Evolutionary conservation across 1,284 basidiomycete genomes (phyloP).

Genomic region (Rhodotorula sp.): DNA sequence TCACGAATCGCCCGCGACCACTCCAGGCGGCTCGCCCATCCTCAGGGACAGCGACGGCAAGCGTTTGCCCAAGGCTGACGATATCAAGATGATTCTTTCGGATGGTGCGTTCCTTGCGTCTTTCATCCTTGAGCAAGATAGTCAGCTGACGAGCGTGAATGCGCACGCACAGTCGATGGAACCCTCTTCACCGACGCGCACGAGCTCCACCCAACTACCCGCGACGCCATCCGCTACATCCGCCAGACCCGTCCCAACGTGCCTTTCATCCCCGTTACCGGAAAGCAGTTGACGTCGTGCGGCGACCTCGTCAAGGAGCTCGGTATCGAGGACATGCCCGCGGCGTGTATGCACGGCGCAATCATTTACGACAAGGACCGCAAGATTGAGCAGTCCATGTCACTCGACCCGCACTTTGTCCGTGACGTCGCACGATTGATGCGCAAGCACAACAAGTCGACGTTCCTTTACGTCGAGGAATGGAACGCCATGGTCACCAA

Average conservation of each 20-base stretch:
- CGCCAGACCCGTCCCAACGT: constrained; percentile 38
- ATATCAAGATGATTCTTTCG: constrained; percentile 41
- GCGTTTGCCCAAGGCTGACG: constrained; percentile 31
- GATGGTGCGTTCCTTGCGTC: constrained; percentile 16
- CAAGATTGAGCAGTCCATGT: constrained; percentile 35
- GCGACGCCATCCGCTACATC: constrained; percentile 37
- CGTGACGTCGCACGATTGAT: constrained; percentile 40
- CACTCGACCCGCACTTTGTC: constrained; percentile 40
- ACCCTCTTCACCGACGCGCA: constrained; percentile 43
- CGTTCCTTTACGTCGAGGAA: constrained; percentile 43
- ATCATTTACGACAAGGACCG: constrained; percentile 43
- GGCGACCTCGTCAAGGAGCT: constrained; percentile 32
- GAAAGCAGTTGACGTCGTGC: constrained; percentile 43
- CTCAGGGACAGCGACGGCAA: constrained; percentile 14
- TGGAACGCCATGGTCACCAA: constrained; percentile 42
- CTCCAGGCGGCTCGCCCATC: constrained; percentile 25
- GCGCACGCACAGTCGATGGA: constrained; percentile 33
- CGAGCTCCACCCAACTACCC: constrained; percentile 39
- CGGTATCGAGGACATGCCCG: constrained; percentile 33
- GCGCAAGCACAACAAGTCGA: constrained; percentile 44
- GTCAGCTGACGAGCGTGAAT: neutral
- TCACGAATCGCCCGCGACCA: constrained; percentile 31
- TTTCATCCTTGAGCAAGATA: neutral
- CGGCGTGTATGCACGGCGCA: constrained; percentile 41
- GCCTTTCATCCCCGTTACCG: constrained; percentile 43